Evolutionary conservation across 768 basidiomycete genomes (phyloP), one percentile per base, ranked within the genome.

Genomic region (Gymnopilus dilepis): DNA sequence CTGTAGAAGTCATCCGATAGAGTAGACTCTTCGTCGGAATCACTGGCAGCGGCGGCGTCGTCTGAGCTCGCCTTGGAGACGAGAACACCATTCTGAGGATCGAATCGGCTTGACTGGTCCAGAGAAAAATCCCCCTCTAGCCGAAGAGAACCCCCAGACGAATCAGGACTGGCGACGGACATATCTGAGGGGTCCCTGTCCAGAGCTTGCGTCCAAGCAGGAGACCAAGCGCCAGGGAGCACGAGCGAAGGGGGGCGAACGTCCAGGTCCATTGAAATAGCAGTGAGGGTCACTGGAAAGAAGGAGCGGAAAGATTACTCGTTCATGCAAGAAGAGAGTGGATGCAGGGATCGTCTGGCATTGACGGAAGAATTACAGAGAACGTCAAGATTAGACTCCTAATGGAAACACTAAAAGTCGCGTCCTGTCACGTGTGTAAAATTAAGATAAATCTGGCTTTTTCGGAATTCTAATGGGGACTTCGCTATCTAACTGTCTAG

Each of bases 191-290:
- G 47, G 59, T 48, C 56, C 51, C 45, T 60, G 40, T 42, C 43
- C 53, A n/a, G 33, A 21, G 55, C 58, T 24, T 62, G 56, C 31
- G 61, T 63, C 69, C 66, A 67, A 45, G 43, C 47, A 19, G 65
- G 65, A 38, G 66, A 54, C 69, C 69, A 70, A 58, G 65, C 69
- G 34, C 69, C 69, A 26, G 69, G 69, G 56, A 69, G 63, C n/a
- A 43, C 41, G n/a, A 59, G 54, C 6, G 67, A 57, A 17, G 62
- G 26, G 15, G 37, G 58, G 31, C 62, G 62, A n/a, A 53, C 26
- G 38, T 52, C 48, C 47, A 42, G 28, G 34, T 30, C 22, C 40
- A 50, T 34, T 26, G 26, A 43, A 26, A 24, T 22, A 38, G 15
- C n/a, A 34, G 13, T 17, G 52, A 48, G 47, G 26, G 56, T 31